Conservation (phyloP, 1,139 yeast species). For the Debaryomyces coudertii region DNA sequence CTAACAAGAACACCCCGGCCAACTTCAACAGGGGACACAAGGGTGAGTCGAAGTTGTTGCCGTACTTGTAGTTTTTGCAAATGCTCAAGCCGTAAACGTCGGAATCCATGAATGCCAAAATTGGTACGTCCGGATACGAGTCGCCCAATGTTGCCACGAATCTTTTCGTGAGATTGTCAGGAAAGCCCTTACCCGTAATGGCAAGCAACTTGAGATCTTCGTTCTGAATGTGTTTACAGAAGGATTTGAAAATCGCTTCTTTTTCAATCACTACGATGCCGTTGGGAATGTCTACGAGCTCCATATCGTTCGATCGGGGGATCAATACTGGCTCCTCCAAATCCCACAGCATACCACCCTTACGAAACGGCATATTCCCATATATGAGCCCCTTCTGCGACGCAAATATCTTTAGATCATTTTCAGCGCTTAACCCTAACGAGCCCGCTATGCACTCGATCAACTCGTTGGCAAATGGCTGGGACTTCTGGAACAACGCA, state of each 20-base stretch:
- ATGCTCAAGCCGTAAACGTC: slow-evolving; percentile 76
- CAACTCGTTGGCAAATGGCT: slow-evolving; percentile 45
- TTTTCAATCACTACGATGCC: slow-evolving; percentile 64
- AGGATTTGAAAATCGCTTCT: slow-evolving; percentile 53
- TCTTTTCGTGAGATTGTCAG: slow-evolving; percentile 40
- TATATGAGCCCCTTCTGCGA: slow-evolving; percentile 65
- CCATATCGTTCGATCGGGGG: slow-evolving; percentile 19
- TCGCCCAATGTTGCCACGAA: slow-evolving; percentile 24
- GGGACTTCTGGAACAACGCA: slow-evolving; percentile 48
- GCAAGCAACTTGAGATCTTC: slow-evolving; percentile 31
- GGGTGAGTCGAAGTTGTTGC: slow-evolving; percentile 10
- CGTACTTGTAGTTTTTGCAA: slow-evolving; percentile 38
- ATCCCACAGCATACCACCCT: not conserved
- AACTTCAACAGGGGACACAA: slow-evolving; percentile 15
- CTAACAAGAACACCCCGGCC: slow-evolving; percentile 41
- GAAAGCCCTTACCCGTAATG: slow-evolving; percentile 71
- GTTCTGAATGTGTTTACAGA: slow-evolving; percentile 26
- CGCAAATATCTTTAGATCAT: slow-evolving; percentile 51
- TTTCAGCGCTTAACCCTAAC: slow-evolving; percentile 25
- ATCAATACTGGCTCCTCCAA: slow-evolving; percentile 29
- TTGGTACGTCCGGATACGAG: slow-evolving; percentile 39
- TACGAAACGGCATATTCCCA: slow-evolving; percentile 35
- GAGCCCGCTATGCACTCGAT: slow-evolving; percentile 40
- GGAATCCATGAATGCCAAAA: slow-evolving; percentile 47
- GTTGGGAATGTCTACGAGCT: slow-evolving; percentile 5